Base-by-base conservation (phyloP, 2,329 filamentous ascomycete species). In the Penicillium sp. region DNA sequence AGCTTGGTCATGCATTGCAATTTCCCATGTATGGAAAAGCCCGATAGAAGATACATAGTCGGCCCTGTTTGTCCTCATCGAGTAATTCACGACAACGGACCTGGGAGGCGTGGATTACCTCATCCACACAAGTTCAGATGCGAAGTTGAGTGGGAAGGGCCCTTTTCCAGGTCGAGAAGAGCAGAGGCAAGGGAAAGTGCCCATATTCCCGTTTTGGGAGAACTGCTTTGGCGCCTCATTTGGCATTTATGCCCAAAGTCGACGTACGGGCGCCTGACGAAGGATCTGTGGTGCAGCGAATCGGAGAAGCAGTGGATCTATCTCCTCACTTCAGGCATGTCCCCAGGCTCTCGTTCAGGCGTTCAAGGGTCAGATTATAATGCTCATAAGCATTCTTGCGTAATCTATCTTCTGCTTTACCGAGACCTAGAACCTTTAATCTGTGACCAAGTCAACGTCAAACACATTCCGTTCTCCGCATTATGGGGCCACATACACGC, bases 271-370 rank as follows among this genome's bases (percentile, higher is more conserved):
- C 51, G 62, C 63, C 64, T 61, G 58, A 66, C 56, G 59, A 44
- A 58, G 54, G 52, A 55, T 56, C 19, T 33, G 39, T 52, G 49
- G 53, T 48, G 52, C 37, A 53, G 52, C 62, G 53, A 59, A 63
- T 66, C 44, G 55, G 54, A 57, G 55, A 33, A 41, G 43, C 49
- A 55, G 22, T 52, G 19, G 24, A 37, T 53, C 16, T n/a, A 16
- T 43, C 43, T 53, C 51, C 51, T 67, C 61, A 67, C 60, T 60
- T 64, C 48, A 81, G 65, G 66, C 79, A 81, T 19, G 75, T 76
- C 24, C 75, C 75, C 63, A 80, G 66, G 59, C 76, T 80, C 60
- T 80, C 77, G 61, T 81, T 81, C 27, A 81, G 63, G 60, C 79
- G 75, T 58, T 74, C 71, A 48, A 81, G 62, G 5, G 78, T 80